These are phyloP conservation scores for Blastobotrys illinoisensis DNA, from an alignment of 1,139 yeast genomes.

Conservation along the genomic window DNA sequence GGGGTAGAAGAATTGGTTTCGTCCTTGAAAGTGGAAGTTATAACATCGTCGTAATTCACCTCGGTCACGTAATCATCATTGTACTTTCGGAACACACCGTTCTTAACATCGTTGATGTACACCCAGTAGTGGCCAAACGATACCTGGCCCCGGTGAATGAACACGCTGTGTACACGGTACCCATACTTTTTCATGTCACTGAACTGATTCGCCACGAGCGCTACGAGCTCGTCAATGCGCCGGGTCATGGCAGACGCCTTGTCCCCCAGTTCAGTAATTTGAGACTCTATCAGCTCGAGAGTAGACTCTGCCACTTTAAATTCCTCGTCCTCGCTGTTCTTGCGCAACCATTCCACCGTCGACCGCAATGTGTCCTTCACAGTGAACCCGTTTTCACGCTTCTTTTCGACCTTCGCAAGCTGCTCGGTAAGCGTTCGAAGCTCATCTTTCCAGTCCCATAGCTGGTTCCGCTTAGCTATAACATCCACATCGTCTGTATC, in stretches of 20 bases:
- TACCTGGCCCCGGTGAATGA: slow-evolving; percentile 94
- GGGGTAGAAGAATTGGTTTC: slow-evolving; percentile 87
- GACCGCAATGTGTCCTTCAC: slow-evolving; percentile 36
- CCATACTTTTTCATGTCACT: slow-evolving; percentile 56
- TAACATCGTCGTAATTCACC: slow-evolving; percentile 68
- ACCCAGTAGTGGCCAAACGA: slow-evolving; percentile 97
- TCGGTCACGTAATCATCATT: slow-evolving; percentile 88
- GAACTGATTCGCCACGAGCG: slow-evolving; percentile 53
- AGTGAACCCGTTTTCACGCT: slow-evolving; percentile 30
- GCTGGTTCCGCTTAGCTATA: slow-evolving; percentile 50
- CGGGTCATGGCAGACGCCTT: slow-evolving; percentile 18
- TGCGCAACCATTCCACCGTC: slow-evolving; percentile 51
- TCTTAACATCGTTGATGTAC: slow-evolving; percentile 71
- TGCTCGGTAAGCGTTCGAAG: slow-evolving; percentile 42
- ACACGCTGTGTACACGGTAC: slow-evolving; percentile 82
- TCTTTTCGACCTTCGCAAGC: slow-evolving; percentile 41
- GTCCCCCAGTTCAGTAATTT: slow-evolving; percentile 30
- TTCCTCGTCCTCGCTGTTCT: slow-evolving; percentile 14
- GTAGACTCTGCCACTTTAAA: slow-evolving; percentile 12
- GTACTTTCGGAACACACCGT: slow-evolving; percentile 72
- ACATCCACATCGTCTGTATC: slow-evolving; percentile 62
- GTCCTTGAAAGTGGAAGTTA: slow-evolving; percentile 37
- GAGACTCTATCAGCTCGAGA: slow-evolving; percentile 9
- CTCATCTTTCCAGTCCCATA: slow-evolving; percentile 58
- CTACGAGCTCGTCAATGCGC: slow-evolving; percentile 35